phyloP scores from a whole-genome alignment of 768 basidiomycete genomes.

The Cubamyces sp. region DNA sequence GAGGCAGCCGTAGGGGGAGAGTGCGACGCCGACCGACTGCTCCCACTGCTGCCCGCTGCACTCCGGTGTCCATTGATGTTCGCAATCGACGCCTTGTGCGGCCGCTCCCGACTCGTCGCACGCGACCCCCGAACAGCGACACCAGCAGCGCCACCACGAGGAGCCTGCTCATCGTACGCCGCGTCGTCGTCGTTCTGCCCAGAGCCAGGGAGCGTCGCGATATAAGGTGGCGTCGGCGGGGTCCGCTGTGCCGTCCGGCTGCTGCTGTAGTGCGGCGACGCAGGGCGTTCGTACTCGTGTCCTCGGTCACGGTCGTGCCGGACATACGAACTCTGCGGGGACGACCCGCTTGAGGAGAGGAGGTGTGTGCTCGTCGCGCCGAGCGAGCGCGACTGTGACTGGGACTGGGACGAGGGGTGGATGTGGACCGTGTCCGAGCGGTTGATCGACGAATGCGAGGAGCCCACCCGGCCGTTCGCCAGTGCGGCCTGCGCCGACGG shows the following conservation, averaged over 20 bases:
- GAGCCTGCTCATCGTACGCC: constrained; percentile 15
- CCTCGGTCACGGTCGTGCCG: constrained; percentile 28
- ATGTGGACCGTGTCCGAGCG: constrained; percentile 33
- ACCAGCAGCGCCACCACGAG: no score
- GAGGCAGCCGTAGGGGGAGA: constrained; percentile 4
- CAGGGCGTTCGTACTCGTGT: constrained; percentile 18
- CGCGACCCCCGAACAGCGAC: constrained; percentile 1
- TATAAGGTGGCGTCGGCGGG: constrained; percentile 31
- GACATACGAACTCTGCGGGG: constrained; percentile 12
- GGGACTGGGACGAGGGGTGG: constrained; percentile 32
- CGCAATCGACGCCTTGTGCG: neutral
- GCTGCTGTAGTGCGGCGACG: constrained; percentile 16
- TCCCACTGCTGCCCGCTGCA: constrained; percentile 11
- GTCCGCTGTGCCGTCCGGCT: constrained; percentile 11
- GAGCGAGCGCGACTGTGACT: constrained; percentile 11
- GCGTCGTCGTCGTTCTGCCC: constrained; percentile 32
- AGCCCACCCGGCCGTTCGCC: constrained; percentile 24
- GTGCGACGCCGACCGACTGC: constrained; percentile 20
- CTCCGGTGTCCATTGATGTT: constrained; percentile 6
- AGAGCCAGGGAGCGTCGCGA: constrained; percentile 31
- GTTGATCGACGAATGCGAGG: constrained; percentile 25
- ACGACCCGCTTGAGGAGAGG: constrained; percentile 16
- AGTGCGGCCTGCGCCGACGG: constrained; percentile 26
- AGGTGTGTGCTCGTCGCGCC: constrained; percentile 33
- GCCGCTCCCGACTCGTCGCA: neutral